These are phyloP conservation scores for Scutellaria galericulata DNA, from an alignment of 257 asterid species.

Conservation along the genomic window DNA sequence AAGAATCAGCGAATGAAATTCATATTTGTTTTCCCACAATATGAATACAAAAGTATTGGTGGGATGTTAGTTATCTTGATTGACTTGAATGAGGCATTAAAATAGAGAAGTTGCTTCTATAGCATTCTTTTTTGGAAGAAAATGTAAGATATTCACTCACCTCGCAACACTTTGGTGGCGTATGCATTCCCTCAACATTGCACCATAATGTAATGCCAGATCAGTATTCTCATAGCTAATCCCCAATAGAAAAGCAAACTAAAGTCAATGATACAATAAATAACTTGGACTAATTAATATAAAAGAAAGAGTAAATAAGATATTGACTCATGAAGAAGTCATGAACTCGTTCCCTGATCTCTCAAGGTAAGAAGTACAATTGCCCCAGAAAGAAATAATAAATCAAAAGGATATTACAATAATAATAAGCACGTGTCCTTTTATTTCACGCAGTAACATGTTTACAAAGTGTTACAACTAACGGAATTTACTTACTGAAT, in stretches of 20 bases:
- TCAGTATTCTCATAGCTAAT: conserved; percentile 78
- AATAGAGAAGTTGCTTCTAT: not conserved
- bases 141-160: conserved; percentile 47
- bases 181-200: conserved; percentile 97
- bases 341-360: not conserved
- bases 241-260: conserved; percentile 30
- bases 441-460: not conserved
- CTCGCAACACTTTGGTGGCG: conserved; percentile 97
- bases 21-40: not conserved
- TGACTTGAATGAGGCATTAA: conserved; percentile 13
- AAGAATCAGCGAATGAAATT: conserved; percentile 11
- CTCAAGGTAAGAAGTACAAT: not conserved
- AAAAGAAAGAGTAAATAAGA: not conserved
- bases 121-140: not conserved
- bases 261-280: conserved; percentile 29
- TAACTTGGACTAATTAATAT: not conserved
- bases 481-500: not conserved
- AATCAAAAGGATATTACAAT: not conserved
- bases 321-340: not conserved
- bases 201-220: conserved; percentile 94
- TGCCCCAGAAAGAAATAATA: not conserved
- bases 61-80: not conserved
- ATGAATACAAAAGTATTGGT: not conserved
- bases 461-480: not conserved
- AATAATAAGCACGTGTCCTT: conserved; percentile 10